Conservation (phyloP, 2,329 filamentous ascomycete species). For the Dothiorella sarmentorum region DNA sequence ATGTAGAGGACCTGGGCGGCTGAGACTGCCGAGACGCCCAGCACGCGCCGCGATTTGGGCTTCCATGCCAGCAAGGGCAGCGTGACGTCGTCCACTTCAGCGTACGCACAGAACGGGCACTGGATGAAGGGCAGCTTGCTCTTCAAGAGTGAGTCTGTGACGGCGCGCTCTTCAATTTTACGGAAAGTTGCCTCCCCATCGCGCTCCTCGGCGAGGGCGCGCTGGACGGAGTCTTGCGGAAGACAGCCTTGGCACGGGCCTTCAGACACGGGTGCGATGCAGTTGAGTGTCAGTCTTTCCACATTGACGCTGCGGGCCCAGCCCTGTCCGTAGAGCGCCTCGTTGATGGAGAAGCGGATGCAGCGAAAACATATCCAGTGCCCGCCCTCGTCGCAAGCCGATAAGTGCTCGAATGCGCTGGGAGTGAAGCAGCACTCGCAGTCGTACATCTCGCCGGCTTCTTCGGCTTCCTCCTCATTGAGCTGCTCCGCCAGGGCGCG, state of each 20-base stretch:
- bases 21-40: background rate
- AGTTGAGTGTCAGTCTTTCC: slow-evolving; percentile 70
- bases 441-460: slow-evolving; percentile 54
- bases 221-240: slow-evolving; percentile 63
- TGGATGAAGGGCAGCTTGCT: slow-evolving; percentile 72
- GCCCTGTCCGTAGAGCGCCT: slow-evolving; percentile 89
- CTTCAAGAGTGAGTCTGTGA: slow-evolving; percentile 70
- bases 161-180: slow-evolving; percentile 75
- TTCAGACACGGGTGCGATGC: slow-evolving; percentile 69
- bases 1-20: background rate
- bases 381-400: slow-evolving; percentile 63
- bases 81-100: slow-evolving; percentile 66
- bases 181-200: slow-evolving; percentile 68
- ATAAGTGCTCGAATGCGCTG: slow-evolving; percentile 68
- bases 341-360: slow-evolving; percentile 74
- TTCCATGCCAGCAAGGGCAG: slow-evolving; percentile 15
- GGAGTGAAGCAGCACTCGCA: slow-evolving; percentile 77
- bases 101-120: slow-evolving; percentile 89
- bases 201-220: slow-evolving; percentile 67
- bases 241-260: slow-evolving; percentile 68
- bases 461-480: slow-evolving; percentile 49
- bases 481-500: slow-evolving; percentile 41
- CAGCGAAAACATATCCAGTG: slow-evolving; percentile 81
- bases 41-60: slow-evolving; percentile 40
- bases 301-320: slow-evolving; percentile 79